These are phyloP conservation scores for Sugiyamaella floridensis DNA, from an alignment of 805 yeast species.

Conservation along the genomic window DNA sequence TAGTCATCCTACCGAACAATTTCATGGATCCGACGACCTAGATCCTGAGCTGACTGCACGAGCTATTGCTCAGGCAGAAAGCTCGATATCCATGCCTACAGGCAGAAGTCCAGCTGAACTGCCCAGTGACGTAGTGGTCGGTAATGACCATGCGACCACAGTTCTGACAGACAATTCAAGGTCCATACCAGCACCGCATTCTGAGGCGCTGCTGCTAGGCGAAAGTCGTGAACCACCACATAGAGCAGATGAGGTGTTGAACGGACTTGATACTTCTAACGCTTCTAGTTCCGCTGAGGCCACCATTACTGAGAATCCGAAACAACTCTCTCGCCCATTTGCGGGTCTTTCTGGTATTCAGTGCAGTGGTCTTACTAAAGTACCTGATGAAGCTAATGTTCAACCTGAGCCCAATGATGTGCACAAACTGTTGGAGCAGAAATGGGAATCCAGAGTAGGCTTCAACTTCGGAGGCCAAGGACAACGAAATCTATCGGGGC, in stretches of 20 bases:
- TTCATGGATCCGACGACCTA: background rate
- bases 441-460: background rate
- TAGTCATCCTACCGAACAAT: background rate
- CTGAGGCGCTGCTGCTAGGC: too few species aligned
- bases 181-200: too few species aligned
- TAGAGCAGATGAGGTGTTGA: too few species aligned
- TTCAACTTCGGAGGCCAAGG: background rate
- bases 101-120: too few species aligned
- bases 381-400: too few species aligned
- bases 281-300: too few species aligned
- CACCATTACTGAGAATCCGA: background rate
- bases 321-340: background rate
- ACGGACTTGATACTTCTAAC: background rate
- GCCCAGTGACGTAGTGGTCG: too few species aligned
- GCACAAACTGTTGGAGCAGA: background rate
- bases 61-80: background rate
- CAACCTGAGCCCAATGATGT: background rate
- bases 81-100: background rate
- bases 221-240: too few species aligned
- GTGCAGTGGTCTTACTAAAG: too few species aligned
- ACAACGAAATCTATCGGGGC: too few species aligned
- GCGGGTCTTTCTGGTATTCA: background rate
- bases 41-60: background rate
- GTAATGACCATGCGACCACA: too few species aligned
- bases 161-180: too few species aligned